Base-by-base conservation (phyloP, 768 basidiomycete species). In the Lactarius trivialis region DNA sequence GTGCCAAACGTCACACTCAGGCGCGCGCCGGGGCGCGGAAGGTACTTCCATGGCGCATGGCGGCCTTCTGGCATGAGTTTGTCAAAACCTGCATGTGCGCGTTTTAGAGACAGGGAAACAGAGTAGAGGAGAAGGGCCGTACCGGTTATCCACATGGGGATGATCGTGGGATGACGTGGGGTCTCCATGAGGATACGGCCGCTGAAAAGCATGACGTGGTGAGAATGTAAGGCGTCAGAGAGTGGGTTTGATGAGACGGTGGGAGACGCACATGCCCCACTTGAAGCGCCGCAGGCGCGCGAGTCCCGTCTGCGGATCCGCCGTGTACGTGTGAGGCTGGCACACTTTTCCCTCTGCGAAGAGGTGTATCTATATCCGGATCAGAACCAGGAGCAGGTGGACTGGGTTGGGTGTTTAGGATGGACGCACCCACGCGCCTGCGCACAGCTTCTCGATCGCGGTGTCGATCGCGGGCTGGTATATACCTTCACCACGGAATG, bases 131-230 rank as follows among this genome's bases (percentile, higher is more conserved):
- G 34, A 9, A 17, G 8, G 49, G 15, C 61, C 76, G n/a, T 56
- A 81, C 88, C 86, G n/a, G 89, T 87, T 14, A 98, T 77, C 93
- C 93, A 98, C 81, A 97, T 90, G 2, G 95, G 95, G 65, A 98
- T 86, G 61, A 97, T 83, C 24, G 85, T 73, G 2, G 95, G 95
- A 49, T 83, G 80, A n/a, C 76, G 68, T 15, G 77, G 71, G 9
- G 79, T 76, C 60, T 86, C 84, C 82, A 86, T 93, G 49, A 98
- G 71, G 36, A 97, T 88, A 28, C 93, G 82, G 41, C 91, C 91
- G 30, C 93, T 95, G 69, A 39, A 60, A 21, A 11, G 30, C 50
- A 50, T 26, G 52, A 36, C 49, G 49, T 49, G 36, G 58, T 14
- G 50, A 32, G 26, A 26, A 30, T 19, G 50, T 17, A 17, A 51